Evolutionary conservation across 805 yeast genomes (phyloP).

Genomic region (Candida caryicola): DNA sequence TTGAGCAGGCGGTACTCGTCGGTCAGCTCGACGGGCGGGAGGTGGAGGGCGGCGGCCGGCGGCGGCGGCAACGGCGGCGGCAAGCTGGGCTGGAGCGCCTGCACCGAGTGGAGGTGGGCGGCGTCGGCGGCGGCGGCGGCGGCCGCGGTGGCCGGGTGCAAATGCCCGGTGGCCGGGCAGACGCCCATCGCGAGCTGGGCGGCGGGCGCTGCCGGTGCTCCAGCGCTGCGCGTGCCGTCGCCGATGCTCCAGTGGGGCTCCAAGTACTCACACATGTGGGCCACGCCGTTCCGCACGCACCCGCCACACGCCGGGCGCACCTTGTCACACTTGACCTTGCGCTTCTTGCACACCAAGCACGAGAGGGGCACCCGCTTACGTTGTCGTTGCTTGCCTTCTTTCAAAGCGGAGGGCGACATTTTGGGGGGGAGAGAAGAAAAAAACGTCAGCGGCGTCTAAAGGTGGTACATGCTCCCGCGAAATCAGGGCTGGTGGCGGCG

Average conservation of each 20-base stretch:
- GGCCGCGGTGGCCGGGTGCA: not conserved
- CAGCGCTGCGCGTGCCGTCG: not conserved
- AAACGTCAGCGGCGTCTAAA: no score
- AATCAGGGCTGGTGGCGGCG: no score
- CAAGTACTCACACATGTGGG: constrained; percentile 37
- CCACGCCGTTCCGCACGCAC: constrained; percentile 39
- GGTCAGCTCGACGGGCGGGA: constrained; percentile 8
- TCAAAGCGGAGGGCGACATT: not conserved
- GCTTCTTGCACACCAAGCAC: constrained; percentile 38
- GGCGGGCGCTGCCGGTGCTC: not conserved
- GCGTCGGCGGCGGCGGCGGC: not conserved
- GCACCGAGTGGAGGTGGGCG: not conserved
- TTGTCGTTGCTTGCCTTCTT: constrained; percentile 6
- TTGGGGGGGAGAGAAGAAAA: no score
- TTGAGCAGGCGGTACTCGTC: constrained; percentile 18
- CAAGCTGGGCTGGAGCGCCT: not conserved
- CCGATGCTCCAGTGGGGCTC: constrained; percentile 38
- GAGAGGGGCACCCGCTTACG: constrained; percentile 40
- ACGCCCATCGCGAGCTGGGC: not conserved
- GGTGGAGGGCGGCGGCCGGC: not conserved
- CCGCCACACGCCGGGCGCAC: constrained; percentile 41
- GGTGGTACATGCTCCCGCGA: no score
- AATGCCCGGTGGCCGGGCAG: no score
- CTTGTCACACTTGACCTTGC: constrained; percentile 46
- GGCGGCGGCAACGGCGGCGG: no score